These are phyloP conservation scores for Tricholoma sp. DNA, from an alignment of 768 basidiomycete species.

Conservation along the genomic window DNA sequence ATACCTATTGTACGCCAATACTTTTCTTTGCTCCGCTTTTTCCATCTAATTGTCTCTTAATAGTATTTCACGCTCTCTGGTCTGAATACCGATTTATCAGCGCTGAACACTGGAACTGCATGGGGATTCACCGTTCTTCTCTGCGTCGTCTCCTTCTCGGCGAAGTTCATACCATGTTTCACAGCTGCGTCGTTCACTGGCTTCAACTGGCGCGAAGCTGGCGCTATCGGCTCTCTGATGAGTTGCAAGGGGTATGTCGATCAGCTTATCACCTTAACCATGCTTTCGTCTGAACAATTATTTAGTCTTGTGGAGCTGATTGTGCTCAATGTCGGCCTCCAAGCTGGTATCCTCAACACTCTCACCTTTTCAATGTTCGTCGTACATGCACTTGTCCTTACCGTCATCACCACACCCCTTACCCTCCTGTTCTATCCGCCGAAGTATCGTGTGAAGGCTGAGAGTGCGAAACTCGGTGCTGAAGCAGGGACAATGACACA, in stretches of 20 bases:
- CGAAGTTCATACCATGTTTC: constrained; percentile 76
- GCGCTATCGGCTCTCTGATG: constrained; percentile 86
- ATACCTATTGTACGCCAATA: constrained; percentile 60
- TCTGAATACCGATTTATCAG: constrained; percentile 72
- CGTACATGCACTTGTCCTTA: constrained; percentile 68
- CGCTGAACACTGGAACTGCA: constrained; percentile 66
- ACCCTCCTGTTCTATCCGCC: constrained; percentile 74
- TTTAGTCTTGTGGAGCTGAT: constrained; percentile 80
- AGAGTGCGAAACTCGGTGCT: constrained; percentile 11
- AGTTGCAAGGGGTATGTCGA: constrained; percentile 74
- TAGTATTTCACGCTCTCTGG: constrained; percentile 79
- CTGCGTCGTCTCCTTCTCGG: constrained; percentile 66
- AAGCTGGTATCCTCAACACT: constrained; percentile 56
- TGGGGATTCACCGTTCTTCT: constrained; percentile 83
- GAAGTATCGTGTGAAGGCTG: constrained; percentile 40
- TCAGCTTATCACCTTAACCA: background rate
- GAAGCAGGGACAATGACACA: constrained; percentile 18
- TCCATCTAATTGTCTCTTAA: background rate
- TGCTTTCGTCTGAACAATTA: background rate
- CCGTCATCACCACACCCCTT: constrained; percentile 82
- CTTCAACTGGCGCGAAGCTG: constrained; percentile 72
- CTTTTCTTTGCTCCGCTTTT: background rate
- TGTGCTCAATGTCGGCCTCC: constrained; percentile 83
- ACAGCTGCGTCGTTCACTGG: constrained; percentile 52
- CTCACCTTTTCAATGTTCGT: constrained; percentile 90